Conservation (phyloP, 1,139 yeast species). For the Candida labiduridarum region DNA sequence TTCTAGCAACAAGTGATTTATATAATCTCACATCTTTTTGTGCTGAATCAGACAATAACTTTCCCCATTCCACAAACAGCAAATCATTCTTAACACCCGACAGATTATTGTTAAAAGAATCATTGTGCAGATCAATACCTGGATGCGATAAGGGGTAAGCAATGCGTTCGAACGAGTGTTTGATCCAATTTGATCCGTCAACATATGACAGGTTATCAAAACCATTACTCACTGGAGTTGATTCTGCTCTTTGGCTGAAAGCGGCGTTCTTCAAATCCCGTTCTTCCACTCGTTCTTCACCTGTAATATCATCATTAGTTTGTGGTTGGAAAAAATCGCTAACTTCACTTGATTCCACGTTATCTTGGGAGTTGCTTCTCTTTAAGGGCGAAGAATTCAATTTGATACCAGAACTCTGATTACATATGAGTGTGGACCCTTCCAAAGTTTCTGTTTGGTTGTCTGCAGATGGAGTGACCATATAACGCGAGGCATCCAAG, state of each 20-base stretch:
- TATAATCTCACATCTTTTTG: slow-evolving; percentile 1
- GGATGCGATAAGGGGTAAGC: background rate
- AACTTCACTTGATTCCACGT: background rate
- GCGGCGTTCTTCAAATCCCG: background rate
- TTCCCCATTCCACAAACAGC: background rate
- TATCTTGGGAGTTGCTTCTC: background rate
- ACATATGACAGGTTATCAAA: background rate
- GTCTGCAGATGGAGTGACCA: background rate
- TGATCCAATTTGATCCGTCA: background rate
- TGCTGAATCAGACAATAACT: background rate
- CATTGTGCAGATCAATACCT: slow-evolving; percentile 9
- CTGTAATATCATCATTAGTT: no score
- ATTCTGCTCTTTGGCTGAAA: background rate
- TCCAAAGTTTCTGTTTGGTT: background rate
- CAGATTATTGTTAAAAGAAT: background rate
- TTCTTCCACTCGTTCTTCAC: no score
- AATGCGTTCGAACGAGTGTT: background rate
- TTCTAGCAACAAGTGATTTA: slow-evolving; percentile 18
- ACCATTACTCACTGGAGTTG: background rate
- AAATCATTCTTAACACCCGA: background rate
- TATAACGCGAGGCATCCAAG: background rate
- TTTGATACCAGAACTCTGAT: background rate
- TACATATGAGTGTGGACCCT: background rate
- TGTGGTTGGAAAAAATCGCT: background rate
- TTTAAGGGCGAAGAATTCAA: background rate